Base-by-base conservation (phyloP, 2,329 filamentous ascomycete species). In the Phaeosphaeria sp. region DNA sequence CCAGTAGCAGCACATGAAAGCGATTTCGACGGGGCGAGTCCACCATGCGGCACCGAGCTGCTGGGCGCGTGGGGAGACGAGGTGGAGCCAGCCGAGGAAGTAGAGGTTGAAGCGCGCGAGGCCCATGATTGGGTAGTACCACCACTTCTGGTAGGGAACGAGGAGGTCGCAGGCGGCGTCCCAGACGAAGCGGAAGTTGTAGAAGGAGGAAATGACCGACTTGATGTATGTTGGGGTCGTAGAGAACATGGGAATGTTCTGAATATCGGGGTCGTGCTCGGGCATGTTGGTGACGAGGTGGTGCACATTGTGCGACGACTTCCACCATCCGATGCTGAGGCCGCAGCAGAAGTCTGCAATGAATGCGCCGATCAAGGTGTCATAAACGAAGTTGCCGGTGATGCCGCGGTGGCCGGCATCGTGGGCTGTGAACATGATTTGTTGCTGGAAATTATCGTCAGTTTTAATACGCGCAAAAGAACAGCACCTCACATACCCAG, bases 71-170 rank as follows among this genome's bases (percentile, higher is more conserved):
- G 89, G 87, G 13, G 85, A 81, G 55, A 93, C 78, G 1, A 96
- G 84, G 74, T 90, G 92, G 63, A 89, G 84, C 90, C 90, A 96
- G 15, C 91, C 93, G 17, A 95, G 84, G 11, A 86, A 80, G 76
- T 96, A 96, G 17, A 97, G 85, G 74, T 97, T 97, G 82, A 97
- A 93, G 39, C 93, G 88, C 6, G 91, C 93, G 60, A 97, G 85
- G 36, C 87, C 82, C 68, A 97, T 87, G 63, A 97, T 82, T 2
- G 91, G 86, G 74, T 96, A 96, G 78, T 96, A 97, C 0, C 90
- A 84, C 77, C 91, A 93, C 57, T 91, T 84, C 76, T 97, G 93
- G 59, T 91, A 84, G n/a, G 83, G 84, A 49, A 96, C 79, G 15
- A 92, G 75, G 60, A 91, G 75, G 71, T 88, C 89, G 20, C 91